Base-by-base conservation (phyloP, 441 rosid genomes). In the Corymbia calophylla region DNA sequence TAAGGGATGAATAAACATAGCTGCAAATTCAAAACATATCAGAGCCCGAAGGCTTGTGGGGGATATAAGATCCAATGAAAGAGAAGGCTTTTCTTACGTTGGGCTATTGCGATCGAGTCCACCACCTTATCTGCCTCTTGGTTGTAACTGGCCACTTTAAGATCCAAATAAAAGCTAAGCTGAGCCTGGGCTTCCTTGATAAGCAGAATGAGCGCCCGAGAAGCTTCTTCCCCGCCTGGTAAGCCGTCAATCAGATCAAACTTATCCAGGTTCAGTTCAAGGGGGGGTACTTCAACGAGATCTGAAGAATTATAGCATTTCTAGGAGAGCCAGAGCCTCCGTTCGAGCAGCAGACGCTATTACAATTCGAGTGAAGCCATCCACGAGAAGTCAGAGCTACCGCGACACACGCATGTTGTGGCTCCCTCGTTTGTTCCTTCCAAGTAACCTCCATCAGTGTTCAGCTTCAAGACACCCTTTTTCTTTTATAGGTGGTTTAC, bases 41-140 rank as follows among this genome's bases (percentile, higher is more conserved):
- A 64, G 4, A n/a, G 3, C 39, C n/a, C 73, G 15, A 64, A 64
- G 19, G 19, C 11, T 5, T 4, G 4, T 17, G 18, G 39, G 18
- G 73, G 39, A 64, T n/a, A n/a, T 15, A 15, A 64, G 32, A 64
- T 64, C 73, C 73, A 64, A n/a, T 15, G 15, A 31, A 8, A n/a
- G 13, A 0, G 9, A 64, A 15, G 39, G 19, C 6, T 64, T 55
- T 7, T 64, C 21, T 64, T 31, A 66, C 6, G 2, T 4, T n/a
- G 10, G 11, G 3, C 19, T n/a, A 15, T 66, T 66, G 21, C 17
- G 0, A 66, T 31, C 31, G 0, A 31, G 19, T 66, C 4, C 2
- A 3, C 0, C 73, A 66, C 39, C 21, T 64, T 16, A 66, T 66
- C 13, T 15, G 19, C 18, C 39, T 4, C 73, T 15, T 10, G 1